A percentile compares a stretch with the other conserved stretches of the same genome.
Evolutionary conservation across 2,329 filamentous ascomycete species (phyloP).

Genomic region (Aspergillus sp.): DNA sequence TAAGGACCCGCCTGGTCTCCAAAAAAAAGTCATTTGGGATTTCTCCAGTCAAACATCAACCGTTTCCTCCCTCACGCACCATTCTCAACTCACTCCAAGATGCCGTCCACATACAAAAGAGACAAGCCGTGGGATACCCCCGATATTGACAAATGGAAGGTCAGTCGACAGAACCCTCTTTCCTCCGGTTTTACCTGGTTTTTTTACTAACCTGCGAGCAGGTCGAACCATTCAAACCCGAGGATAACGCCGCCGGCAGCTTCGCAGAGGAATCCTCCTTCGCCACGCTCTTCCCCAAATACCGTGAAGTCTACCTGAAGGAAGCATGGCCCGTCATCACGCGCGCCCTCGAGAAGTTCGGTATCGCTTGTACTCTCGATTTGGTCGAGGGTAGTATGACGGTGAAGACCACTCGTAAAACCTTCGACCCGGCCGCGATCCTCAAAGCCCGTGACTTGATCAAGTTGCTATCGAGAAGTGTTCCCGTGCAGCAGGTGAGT

Average conservation of each 20-base stretch:
- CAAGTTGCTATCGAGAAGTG: slow-evolving; percentile 84
- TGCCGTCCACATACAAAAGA: slow-evolving; percentile 86
- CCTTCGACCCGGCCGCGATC: slow-evolving; percentile 87
- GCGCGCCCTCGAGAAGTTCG: slow-evolving; percentile 77
- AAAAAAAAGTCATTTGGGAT: slow-evolving; percentile 21
- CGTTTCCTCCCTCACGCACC: not conserved
- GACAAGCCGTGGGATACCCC: slow-evolving; percentile 96
- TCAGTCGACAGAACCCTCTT: slow-evolving; percentile 26
- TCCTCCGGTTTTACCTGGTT: not conserved
- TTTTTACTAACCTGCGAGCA: slow-evolving; percentile 28
- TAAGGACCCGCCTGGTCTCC: slow-evolving; percentile 19
- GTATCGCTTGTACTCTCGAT: slow-evolving; percentile 89
- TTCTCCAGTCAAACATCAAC: slow-evolving; percentile 1
- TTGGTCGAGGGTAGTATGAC: slow-evolving; percentile 95
- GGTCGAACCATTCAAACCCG: slow-evolving; percentile 78
- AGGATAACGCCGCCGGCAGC: slow-evolving; percentile 79
- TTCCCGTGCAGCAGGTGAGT: slow-evolving; percentile 73
- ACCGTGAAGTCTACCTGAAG: slow-evolving; percentile 89
- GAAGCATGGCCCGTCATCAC: slow-evolving; percentile 93
- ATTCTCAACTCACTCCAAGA: slow-evolving; percentile 35
- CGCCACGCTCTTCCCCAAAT: slow-evolving; percentile 81
- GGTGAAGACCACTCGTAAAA: slow-evolving; percentile 89
- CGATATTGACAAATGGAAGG: slow-evolving; percentile 96
- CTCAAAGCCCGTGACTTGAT: slow-evolving; percentile 92
- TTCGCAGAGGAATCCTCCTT: slow-evolving; percentile 95